phyloP scores from a whole-genome alignment of 108 stramenopile genomes.

The Seminavis robusta region DNA sequence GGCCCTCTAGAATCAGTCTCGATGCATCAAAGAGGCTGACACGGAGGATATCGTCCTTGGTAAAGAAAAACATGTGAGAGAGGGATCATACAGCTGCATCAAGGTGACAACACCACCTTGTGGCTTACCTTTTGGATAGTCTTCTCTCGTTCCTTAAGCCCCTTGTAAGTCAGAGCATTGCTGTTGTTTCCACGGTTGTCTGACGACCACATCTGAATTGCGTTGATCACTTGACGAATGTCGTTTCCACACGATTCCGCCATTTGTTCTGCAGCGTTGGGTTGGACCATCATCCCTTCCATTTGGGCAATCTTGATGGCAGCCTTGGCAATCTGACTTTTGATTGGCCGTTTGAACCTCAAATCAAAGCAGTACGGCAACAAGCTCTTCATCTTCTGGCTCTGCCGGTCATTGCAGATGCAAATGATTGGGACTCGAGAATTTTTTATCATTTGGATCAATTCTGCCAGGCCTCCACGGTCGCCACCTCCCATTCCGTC shows the following conservation, averaged over 20 bases:
- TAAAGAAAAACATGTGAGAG: too few species aligned
- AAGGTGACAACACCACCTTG: too few species aligned
- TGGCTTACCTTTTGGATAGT: too few species aligned
- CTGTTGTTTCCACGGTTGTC: constrained; percentile 9
- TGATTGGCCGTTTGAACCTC: constrained; percentile 77
- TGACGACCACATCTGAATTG: constrained; percentile 95
- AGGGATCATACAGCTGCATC: too few species aligned
- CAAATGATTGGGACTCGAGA: constrained; percentile 95
- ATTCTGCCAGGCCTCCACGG: constrained; percentile 88
- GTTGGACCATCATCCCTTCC: constrained; percentile 82
- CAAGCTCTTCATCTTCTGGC: constrained; percentile 80
- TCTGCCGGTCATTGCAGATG: constrained; percentile 97
- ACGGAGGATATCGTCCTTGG: constrained; percentile 90
- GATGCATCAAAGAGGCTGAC: constrained; percentile 90
- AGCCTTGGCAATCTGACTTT: constrained; percentile 68
- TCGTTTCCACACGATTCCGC: constrained; percentile 95
- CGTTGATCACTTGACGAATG: constrained; percentile 91
- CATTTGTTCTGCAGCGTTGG: constrained; percentile 93
- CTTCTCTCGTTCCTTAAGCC: constrained; percentile 65
- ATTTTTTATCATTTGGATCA: constrained; percentile 95
- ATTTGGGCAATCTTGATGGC: constrained; percentile 72
- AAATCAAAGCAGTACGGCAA: constrained; percentile 95
- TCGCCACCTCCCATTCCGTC: constrained; percentile 98
- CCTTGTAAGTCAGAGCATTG: constrained; percentile 70
- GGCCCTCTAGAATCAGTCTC: constrained; percentile 75